Evolutionary conservation across 768 basidiomycete species (phyloP).

Genomic region (Hygrocybe punicea): DNA sequence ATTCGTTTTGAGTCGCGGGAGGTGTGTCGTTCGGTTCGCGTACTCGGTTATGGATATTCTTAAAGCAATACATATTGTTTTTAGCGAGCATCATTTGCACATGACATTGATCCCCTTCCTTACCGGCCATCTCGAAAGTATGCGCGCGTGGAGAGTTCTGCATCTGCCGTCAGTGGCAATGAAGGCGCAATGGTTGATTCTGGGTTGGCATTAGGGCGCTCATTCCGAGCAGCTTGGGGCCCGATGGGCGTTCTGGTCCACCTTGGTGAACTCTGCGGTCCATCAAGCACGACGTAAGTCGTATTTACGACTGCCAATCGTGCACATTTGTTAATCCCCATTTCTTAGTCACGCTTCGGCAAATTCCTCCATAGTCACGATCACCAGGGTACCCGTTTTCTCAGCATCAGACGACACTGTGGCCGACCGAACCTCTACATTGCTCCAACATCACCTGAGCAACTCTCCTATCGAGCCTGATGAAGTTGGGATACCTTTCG

Average conservation of each 20-base stretch:
- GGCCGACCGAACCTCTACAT: slow-evolving; percentile 48
- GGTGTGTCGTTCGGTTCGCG: slow-evolving; percentile 33
- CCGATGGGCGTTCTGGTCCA: slow-evolving; percentile 73
- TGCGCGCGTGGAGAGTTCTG: slow-evolving; percentile 64
- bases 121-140: slow-evolving; percentile 79
- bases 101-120: slow-evolving; percentile 62
- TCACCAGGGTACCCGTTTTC: slow-evolving; percentile 47
- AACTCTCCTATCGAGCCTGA: slow-evolving; percentile 70
- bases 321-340: slow-evolving; percentile 1
- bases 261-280: slow-evolving; percentile 68
- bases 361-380: slow-evolving; percentile 41
- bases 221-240: slow-evolving; percentile 90
- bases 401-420: slow-evolving; percentile 31
- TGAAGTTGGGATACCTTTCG: slow-evolving; percentile 66
- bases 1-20: slow-evolving; percentile 59
- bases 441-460: slow-evolving; percentile 74
- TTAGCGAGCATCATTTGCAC: slow-evolving; percentile 77
- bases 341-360: slow-evolving; percentile 47
- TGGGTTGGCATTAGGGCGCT: slow-evolving; percentile 79
- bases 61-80: not conserved
- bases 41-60: not conserved
- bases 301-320: not conserved
- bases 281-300: slow-evolving; percentile 52
- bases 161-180: slow-evolving; percentile 59
- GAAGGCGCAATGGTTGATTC: slow-evolving; percentile 75